Base-by-base conservation (phyloP, 1,284 basidiomycete species). In the Sporisorium iseilematis-ciliati region DNA sequence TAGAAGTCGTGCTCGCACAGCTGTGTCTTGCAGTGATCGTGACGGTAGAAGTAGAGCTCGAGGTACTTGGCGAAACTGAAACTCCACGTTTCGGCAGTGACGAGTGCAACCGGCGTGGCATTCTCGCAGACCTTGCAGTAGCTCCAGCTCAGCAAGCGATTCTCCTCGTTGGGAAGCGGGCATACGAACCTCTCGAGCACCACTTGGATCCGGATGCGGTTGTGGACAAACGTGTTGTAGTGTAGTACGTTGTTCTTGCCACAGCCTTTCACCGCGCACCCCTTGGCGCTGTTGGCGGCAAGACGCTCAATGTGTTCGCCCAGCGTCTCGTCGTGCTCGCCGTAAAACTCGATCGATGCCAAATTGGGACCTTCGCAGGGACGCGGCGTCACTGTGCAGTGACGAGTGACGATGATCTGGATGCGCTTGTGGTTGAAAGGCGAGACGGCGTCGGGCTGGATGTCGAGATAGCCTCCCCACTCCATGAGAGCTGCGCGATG, bases 341-440 rank as follows among this genome's bases (percentile, higher is more conserved):
- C 93, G 82, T 99, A 99, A 86, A 96, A 98, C 26, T 91, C 91
- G 86, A 93, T 90, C 66, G 92, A 91, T 38, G 89, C 88, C 49
- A 95, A 63, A 12, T 85, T 55, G 25, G 87, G 87, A 45, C 86
- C 88, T 6, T 86, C 83, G 79, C 87, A 89, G 18, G 87, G 87
- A 55, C 87, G 86, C 45, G 86, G 86, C 3, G 85, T 83, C 2
- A 89, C 51, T 25, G 90, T 90, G 23, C 92, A 93, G 40, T 93
- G 88, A 10, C 90, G 91, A 79, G 90, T 92, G 77, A 91, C 90
- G 87, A 91, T 90, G 10, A 94, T 83, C 77, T 89, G 90, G 84
- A 98, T 92, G 78, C 91, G 90, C 83, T 98, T 96, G 82, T 96
- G 97, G 84, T 95, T 93, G 84, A 95, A 94, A 31, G 96, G 93